A percentile compares a stretch with the other conserved stretches of the same genome.
phyloP scores from a whole-genome alignment of 2,329 filamentous ascomycete species.

The Fusarium falciforme region DNA sequence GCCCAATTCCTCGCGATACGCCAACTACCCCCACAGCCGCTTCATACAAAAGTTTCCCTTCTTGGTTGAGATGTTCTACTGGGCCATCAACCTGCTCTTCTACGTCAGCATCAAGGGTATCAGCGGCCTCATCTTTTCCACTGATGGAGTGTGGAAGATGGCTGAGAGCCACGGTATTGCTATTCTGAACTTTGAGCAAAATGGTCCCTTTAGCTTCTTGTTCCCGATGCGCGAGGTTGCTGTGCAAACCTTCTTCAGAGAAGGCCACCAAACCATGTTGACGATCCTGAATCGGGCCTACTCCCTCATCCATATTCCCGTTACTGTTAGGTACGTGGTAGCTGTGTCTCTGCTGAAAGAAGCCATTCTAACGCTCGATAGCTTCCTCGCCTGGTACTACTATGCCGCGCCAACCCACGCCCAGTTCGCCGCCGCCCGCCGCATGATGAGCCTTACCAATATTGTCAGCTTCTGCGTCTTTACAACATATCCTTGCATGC shows the following conservation, averaged over 20 bases:
- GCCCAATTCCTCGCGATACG: slow-evolving; percentile 71
- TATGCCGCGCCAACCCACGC: slow-evolving; percentile 60
- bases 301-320: slow-evolving; percentile 70
- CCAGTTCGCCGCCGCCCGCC: slow-evolving; percentile 51
- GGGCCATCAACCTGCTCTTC: slow-evolving; percentile 73
- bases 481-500: slow-evolving; percentile 68
- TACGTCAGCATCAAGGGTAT: slow-evolving; percentile 55
- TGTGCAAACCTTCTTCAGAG: slow-evolving; percentile 68
- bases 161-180: slow-evolving; percentile 66
- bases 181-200: slow-evolving; percentile 66
- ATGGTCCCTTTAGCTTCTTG: slow-evolving; percentile 60
- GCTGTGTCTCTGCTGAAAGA: slow-evolving; percentile 20
- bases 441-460: slow-evolving; percentile 64
- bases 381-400: slow-evolving; percentile 74
- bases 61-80: slow-evolving; percentile 80
- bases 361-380: slow-evolving; percentile 37
- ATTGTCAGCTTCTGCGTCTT: slow-evolving; percentile 66
- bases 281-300: slow-evolving; percentile 69
- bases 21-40: slow-evolving; percentile 68
- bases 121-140: slow-evolving; percentile 50
- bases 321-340: slow-evolving; percentile 63
- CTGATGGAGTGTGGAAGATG: slow-evolving; percentile 63
- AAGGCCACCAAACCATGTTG: slow-evolving; percentile 62
- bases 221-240: slow-evolving; percentile 64
- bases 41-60: slow-evolving; percentile 75